Conservation (phyloP, 257 asterid genomes). For the Penstemon eatonii region DNA sequence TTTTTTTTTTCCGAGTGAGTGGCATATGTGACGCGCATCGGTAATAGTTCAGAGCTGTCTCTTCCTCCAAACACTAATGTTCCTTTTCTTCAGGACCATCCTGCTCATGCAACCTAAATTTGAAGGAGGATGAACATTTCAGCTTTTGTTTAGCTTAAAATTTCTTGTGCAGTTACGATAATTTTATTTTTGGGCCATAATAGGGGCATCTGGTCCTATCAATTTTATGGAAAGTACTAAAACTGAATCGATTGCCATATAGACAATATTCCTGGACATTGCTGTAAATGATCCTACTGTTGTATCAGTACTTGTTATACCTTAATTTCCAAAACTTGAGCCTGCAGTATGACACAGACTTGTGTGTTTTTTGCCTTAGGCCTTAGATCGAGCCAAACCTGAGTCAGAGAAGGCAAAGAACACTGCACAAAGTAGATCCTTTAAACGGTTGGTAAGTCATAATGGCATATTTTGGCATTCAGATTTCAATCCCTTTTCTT, state of each 20-base stretch:
- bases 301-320: slow-evolving; percentile 1
- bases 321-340: slow-evolving; percentile 4
- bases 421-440: slow-evolving; percentile 47
- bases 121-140: background rate
- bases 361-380: slow-evolving; percentile 37
- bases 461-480: background rate
- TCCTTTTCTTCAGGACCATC: background rate
- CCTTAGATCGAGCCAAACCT: slow-evolving; percentile 85
- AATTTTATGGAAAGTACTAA: background rate
- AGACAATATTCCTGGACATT: slow-evolving; percentile 1
- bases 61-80: background rate
- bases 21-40: background rate
- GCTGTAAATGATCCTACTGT: slow-evolving; percentile 3
- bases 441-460: slow-evolving; percentile 62
- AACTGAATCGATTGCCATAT: background rate
- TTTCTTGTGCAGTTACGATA: background rate
- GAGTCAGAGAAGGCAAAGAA: slow-evolving; percentile 54
- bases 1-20: background rate
- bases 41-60: background rate
- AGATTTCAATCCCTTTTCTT: slow-evolving; percentile 10
- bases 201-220: slow-evolving; percentile 13
- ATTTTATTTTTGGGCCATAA: background rate
- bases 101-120: background rate
- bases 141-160: background rate
- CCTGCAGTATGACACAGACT: slow-evolving; percentile 16